phyloP scores from a whole-genome alignment of 2,329 filamentous ascomycete species.

The Penicillium polonicum region DNA sequence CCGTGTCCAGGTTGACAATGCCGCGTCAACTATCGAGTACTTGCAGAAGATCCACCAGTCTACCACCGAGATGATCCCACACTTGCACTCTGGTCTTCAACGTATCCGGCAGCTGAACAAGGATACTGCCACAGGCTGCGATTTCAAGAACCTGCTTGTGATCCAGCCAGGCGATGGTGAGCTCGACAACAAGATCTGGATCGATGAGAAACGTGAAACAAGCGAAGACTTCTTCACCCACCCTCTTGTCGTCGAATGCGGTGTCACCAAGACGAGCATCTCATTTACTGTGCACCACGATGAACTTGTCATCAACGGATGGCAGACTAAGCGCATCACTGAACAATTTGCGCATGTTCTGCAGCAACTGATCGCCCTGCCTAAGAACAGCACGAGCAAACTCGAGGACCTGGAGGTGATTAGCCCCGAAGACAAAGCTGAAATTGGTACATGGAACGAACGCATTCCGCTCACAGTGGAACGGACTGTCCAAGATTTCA shows the following conservation, averaged over 20 bases:
- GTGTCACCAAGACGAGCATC: slow-evolving; percentile 54
- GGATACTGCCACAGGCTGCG: slow-evolving; percentile 45
- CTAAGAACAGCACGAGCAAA: slow-evolving; percentile 22
- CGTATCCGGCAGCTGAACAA: slow-evolving; percentile 55
- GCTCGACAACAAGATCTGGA: slow-evolving; percentile 31
- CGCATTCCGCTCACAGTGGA: slow-evolving; percentile 25
- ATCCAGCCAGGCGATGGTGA: slow-evolving; percentile 38
- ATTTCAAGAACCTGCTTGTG: slow-evolving; percentile 50
- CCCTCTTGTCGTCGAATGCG: slow-evolving; percentile 65
- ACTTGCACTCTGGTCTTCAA: slow-evolving; percentile 62
- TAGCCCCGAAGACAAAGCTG: slow-evolving; percentile 35
- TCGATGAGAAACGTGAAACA: slow-evolving; percentile 49
- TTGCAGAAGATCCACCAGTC: slow-evolving; percentile 58
- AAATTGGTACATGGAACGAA: slow-evolving; percentile 36
- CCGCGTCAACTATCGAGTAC: slow-evolving; percentile 47
- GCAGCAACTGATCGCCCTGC: slow-evolving; percentile 33
- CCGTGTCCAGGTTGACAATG: slow-evolving; percentile 41
- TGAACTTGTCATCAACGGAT: slow-evolving; percentile 55
- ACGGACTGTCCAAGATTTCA: slow-evolving; percentile 36
- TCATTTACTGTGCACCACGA: slow-evolving; percentile 65
- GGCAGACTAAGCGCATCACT: slow-evolving; percentile 55
- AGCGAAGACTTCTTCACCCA: slow-evolving; percentile 59
- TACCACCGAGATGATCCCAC: slow-evolving; percentile 58
- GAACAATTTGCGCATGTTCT: slow-evolving; percentile 49
- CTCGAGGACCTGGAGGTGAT: slow-evolving; percentile 33